A percentile compares a stretch with the other conserved stretches of the same genome.
These are phyloP conservation scores for Piedraia hortae DNA, from an alignment of 2,329 filamentous ascomycete genomes.

Conservation along the genomic window DNA sequence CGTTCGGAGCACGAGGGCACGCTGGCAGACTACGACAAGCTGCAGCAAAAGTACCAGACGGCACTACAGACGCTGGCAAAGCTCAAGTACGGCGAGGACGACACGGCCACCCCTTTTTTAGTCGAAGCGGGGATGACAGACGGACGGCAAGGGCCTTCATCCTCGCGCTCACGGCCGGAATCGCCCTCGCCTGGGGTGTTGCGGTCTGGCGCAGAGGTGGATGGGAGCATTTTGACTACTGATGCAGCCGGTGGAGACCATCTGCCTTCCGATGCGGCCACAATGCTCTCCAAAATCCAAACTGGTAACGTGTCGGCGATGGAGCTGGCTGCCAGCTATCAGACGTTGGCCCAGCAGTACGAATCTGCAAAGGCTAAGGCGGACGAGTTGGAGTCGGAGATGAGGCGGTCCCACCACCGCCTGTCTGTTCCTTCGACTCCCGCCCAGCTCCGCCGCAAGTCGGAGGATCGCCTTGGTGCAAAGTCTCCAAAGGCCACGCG, in stretches of 20 bases:
- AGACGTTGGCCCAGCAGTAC: slow-evolving; percentile 59
- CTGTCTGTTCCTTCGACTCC: slow-evolving; percentile 5
- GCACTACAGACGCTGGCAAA: slow-evolving; percentile 57
- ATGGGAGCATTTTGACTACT: slow-evolving; percentile 1
- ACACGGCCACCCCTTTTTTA: slow-evolving; percentile 65
- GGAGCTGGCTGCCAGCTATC: slow-evolving; percentile 49
- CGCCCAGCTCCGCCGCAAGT: slow-evolving; percentile 30
- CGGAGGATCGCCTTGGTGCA: slow-evolving; percentile 9
- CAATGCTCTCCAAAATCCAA: slow-evolving; percentile 40
- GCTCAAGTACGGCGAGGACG: slow-evolving; percentile 40
- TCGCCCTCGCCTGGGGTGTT: slow-evolving; percentile 57
- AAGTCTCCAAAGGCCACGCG: slow-evolving; percentile 65
- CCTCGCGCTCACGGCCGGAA: slow-evolving; percentile 78
- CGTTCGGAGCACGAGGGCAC: slow-evolving; percentile 74
- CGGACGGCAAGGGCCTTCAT: slow-evolving; percentile 33
- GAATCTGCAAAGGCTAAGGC: slow-evolving; percentile 59
- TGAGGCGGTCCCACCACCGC: slow-evolving; percentile 37
- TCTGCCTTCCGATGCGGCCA: slow-evolving; percentile 40
- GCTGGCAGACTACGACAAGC: slow-evolving; percentile 49
- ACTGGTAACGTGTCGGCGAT: slow-evolving; percentile 53
- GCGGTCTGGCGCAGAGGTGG: slow-evolving; percentile 3
- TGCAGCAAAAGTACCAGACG: slow-evolving; percentile 76
- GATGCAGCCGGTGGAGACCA: slow-evolving; percentile 2
- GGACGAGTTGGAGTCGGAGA: slow-evolving; percentile 68
- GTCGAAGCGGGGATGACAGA: slow-evolving; percentile 36